Base-by-base conservation (phyloP, 108 stramenopile genomes). In the Hondaea fermentalgiana region DNA sequence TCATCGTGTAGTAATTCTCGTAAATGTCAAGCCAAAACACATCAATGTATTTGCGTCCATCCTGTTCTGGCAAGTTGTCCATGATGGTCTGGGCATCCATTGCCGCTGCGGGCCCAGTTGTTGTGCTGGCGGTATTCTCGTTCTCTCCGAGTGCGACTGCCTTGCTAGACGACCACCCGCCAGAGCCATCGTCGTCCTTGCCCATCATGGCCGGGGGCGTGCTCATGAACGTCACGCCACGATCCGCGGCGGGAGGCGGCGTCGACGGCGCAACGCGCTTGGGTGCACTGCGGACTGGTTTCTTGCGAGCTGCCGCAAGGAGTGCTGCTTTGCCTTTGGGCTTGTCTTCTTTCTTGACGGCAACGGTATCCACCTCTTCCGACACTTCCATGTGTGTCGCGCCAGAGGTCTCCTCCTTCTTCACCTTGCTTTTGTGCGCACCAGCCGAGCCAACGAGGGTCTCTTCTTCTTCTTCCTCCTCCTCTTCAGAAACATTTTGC, bases 11-110 rank as follows among this genome's bases (percentile, higher is more conserved):
- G 23, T 55, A n/a, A 5, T 89, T 42, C 92, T 98, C 98, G 10
- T 92, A 88, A n/a, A 96, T 97, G 94, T 99, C 98, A 58, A 97
- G 90, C 97, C 97, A 99, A 90, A 94, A 99, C 89, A 99, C 89
- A 88, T 95, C 96, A 87, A 99, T 88, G 90, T 89, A 93, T 57
- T 49, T 35, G 0, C 59, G 72, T 92, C 96, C 49, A 69, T 93
- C 76, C 91, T 87, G 23, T n/a, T 57, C 58, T 91, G 91, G 8
- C 64, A 72, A 49, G 72, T 57, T 72, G 72, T 89, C 42, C 88
- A 69, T 51, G 91, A 49, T 42, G 89, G 88, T 8, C 72, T 59
- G 42, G 92, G 93, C 88, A 94, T 59, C 25, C 89, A 72, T 44
- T 88, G 89, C 59, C 71, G 57, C 45, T 59, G 83, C 42, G 49